Percentiles rank a stretch among this genome's conserved stretches.
These are phyloP conservation scores for Millerozyma acaciae DNA, from an alignment of 805 yeast genomes.

Conservation along the genomic window DNA sequence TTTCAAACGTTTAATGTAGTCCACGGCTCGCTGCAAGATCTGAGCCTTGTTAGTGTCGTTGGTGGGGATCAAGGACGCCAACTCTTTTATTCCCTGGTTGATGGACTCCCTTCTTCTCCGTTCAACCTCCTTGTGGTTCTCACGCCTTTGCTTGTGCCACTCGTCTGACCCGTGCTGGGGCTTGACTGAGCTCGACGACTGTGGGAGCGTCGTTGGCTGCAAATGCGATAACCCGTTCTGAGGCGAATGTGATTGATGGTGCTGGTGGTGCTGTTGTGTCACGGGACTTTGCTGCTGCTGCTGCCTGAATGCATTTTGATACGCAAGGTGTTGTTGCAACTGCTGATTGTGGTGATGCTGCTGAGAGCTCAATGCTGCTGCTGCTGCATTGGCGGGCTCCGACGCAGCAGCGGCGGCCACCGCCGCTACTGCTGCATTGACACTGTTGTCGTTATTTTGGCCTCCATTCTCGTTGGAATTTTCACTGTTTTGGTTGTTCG, in stretches of 20 bases:
- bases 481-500: conserved; percentile 13
- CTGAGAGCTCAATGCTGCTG: conserved; percentile 14
- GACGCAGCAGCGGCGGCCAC: conserved; percentile 32
- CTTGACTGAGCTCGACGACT: conserved; percentile 25
- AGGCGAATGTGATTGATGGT: conserved; percentile 12
- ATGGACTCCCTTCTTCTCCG: conserved; percentile 87
- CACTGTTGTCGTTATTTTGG: conserved; percentile 12
- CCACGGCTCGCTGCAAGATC: conserved; percentile 82
- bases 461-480: conserved; percentile 14
- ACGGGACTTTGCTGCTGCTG: conserved; percentile 16
- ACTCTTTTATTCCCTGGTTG: conserved; percentile 78
- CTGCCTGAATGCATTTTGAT: conserved; percentile 14
- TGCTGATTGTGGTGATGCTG: conserved; percentile 18
- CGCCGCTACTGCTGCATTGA: conserved; percentile 37
- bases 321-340: conserved; percentile 13
- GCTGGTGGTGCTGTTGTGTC: conserved; percentile 14
- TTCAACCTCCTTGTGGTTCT: conserved; percentile 94
- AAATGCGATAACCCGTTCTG: conserved; percentile 13
- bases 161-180: conserved; percentile 76
- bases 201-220: conserved; percentile 34
- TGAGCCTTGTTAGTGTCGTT: conserved; percentile 88
- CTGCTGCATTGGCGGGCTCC: conserved; percentile 20
- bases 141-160: conserved; percentile 79
- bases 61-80: conserved; percentile 75
- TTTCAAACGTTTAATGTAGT: conserved; percentile 82